phyloP scores from a whole-genome alignment of 805 yeast genomes.

The Kluyveromyces wickerhamii region DNA sequence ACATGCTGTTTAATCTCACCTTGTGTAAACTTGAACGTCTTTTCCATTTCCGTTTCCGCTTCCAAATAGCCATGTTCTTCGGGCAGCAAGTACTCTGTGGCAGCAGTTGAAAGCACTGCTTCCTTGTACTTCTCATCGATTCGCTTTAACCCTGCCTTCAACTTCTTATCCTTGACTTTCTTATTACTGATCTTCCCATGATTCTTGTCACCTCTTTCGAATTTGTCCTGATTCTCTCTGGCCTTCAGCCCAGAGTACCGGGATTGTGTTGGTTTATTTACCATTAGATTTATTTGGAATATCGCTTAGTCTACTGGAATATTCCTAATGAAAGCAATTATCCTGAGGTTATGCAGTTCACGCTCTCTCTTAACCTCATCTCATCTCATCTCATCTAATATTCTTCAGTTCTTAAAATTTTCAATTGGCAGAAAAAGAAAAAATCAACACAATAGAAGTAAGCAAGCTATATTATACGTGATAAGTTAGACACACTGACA shows the following conservation, averaged over 20 bases:
- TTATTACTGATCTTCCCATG: constrained; percentile 9
- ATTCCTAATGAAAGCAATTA: too few species aligned
- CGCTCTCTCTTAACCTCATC: constrained; percentile 1
- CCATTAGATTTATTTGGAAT: too few species aligned
- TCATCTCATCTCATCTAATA: constrained; percentile 2
- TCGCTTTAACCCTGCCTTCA: constrained; percentile 57
- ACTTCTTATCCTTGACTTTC: constrained; percentile 46
- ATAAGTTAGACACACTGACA: too few species aligned
- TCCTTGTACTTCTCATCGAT: constrained; percentile 66
- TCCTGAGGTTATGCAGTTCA: too few species aligned
- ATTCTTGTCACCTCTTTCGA: constrained; percentile 23
- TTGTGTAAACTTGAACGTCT: constrained; percentile 78
- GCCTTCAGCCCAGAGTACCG: constrained; percentile 8
- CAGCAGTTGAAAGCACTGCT: constrained; percentile 77
- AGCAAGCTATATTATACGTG: too few species aligned
- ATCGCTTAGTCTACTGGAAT: too few species aligned
- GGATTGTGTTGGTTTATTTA: too few species aligned
- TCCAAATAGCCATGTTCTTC: constrained; percentile 85
- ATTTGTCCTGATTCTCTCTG: constrained; percentile 27
- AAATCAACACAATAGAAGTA: not conserved
- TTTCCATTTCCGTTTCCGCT: constrained; percentile 89
- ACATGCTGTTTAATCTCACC: constrained; percentile 68
- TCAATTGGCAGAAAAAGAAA: constrained; percentile 3
- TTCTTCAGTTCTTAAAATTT: constrained; percentile 4
- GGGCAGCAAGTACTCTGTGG: constrained; percentile 74